Conservation (phyloP, 106 monocot genomes). For the Narthecium ossifragum region DNA sequence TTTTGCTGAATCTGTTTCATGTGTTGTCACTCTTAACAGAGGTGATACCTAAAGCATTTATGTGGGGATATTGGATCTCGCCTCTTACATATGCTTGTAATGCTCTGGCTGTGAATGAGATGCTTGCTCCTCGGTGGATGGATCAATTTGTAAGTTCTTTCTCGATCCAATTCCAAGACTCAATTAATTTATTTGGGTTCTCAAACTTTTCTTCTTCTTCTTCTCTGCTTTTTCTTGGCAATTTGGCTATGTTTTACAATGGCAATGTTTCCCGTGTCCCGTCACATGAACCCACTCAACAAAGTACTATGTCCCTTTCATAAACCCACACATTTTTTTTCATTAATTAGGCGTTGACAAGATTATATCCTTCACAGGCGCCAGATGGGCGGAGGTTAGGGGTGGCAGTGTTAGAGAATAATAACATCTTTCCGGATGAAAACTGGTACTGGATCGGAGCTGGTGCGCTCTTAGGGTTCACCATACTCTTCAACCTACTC, state of each 20-base stretch:
- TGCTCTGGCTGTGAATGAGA: conserved; percentile 50
- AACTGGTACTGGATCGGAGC: conserved; percentile 61
- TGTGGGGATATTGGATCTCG: conserved; percentile 61
- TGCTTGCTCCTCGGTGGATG: conserved; percentile 64
- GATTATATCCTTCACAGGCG: conserved; percentile 4
- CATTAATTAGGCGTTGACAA: not conserved
- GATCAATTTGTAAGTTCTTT: conserved; percentile 35
- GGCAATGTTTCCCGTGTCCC: too few relatives aligned
- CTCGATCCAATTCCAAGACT: not conserved
- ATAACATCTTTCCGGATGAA: conserved; percentile 13
- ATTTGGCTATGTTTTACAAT: too few relatives aligned
- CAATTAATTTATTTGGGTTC: too few relatives aligned
- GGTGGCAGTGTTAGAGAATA: conserved; percentile 30
- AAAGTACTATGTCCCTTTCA: too few relatives aligned
- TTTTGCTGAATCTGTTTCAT: too few relatives aligned
- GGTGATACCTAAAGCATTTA: conserved; percentile 52
- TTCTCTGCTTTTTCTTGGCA: too few relatives aligned
- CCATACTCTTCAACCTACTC: conserved; percentile 35
- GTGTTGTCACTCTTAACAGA: conserved; percentile 18
- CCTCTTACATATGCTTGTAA: conserved; percentile 56
- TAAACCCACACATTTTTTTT: not conserved
- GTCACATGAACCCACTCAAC: too few relatives aligned
- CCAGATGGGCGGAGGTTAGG: conserved; percentile 37
- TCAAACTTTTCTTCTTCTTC: too few relatives aligned
- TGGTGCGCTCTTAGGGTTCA: conserved; percentile 50